Percentiles rank a stretch among this genome's conserved stretches.
Evolutionary conservation across 83 land plant species (phyloP).

Genomic region (Thuja plicata): DNA sequence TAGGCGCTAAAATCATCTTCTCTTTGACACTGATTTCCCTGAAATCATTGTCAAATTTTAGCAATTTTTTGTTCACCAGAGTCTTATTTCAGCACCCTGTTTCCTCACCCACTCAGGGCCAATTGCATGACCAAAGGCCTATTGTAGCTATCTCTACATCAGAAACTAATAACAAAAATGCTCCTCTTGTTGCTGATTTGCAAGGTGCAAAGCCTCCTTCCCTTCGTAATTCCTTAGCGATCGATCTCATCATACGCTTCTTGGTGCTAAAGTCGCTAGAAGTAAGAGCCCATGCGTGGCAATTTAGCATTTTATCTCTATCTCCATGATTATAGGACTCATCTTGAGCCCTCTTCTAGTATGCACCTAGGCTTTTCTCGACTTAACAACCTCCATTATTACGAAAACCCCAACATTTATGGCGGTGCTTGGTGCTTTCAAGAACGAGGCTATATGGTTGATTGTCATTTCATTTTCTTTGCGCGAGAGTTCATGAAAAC

Average conservation of each 20-base stretch:
- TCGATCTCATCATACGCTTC: conserved; percentile 76
- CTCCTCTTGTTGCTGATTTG: conserved; percentile 15
- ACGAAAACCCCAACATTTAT: conserved; percentile 77
- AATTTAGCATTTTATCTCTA: conserved; percentile 92
- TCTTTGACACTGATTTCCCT: neutral
- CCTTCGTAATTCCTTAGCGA: conserved; percentile 61
- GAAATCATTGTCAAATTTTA: too few relatives aligned
- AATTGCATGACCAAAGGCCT: neutral
- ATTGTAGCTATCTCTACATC: neutral
- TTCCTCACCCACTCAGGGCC: neutral
- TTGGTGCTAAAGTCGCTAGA: conserved; percentile 72
- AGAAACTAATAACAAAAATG: too few relatives aligned
- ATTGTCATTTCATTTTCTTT: conserved; percentile 99
- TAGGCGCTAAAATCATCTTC: neutral
- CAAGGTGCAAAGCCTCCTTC: conserved; percentile 78
- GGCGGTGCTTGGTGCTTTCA: conserved; percentile 87
- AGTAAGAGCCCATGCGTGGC: conserved; percentile 93
- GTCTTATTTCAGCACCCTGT: neutral
- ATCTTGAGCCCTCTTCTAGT: conserved; percentile 89
- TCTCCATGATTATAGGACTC: conserved; percentile 90
- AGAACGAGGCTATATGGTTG: conserved; percentile 96
- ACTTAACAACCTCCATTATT: conserved; percentile 66
- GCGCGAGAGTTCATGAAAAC: conserved; percentile 99
- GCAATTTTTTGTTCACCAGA: neutral
- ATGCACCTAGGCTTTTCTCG: conserved; percentile 97